Base-by-base conservation (phyloP, 352 stramenopile species). In the Phytophthora fragariae region DNA sequence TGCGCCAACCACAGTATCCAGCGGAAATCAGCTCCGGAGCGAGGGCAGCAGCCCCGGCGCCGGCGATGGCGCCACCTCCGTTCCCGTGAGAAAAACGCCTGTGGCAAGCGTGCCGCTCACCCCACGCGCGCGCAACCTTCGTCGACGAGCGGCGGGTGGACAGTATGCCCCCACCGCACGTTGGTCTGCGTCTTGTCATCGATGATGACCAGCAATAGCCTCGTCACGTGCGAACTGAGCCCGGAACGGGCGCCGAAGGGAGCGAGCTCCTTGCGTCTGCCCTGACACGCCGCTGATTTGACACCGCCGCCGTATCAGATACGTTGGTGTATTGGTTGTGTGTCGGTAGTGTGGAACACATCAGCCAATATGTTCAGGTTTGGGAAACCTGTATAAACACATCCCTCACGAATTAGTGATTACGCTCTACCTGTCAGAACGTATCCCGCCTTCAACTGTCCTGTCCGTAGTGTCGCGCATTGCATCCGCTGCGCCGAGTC, bases 81-180 rank as follows among this genome's bases (percentile, higher is more conserved):
- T 2, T 15, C 24, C 47, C 21, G 41, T 57, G 68, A 70, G 49
- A 70, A 67, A 70, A 70, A 54, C 33, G 17, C 41, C 50, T 69
- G 33, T 41, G 59, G 52, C 57, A 27, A 64, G 58, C 56, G 31
- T 12, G 24, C 54, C n/a, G 59, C 67, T 69, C 58, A 68, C 59
- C 64, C 46, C 56, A 56, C 2, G 14, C 41, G 15, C 41, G 41
- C 41, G n/a, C 41, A 14, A 17, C 41, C 41, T 9, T 49, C 41
- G 41, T 49, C 41, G 41, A 21, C 14, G 41, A 15, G 47, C 1
- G 35, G 35, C 10, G 35, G 14, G 35, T 41, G 35, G 35, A 41
- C 24, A 27, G 24, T 27, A 27, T 27, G 24, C 33, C 35, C 35
- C 35, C 35, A 12, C 35, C 35, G 35, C 35, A 12, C 14, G 35